Conservation (phyloP, 2,329 filamentous ascomycete species). For the Leptographium lundbergii region DNA sequence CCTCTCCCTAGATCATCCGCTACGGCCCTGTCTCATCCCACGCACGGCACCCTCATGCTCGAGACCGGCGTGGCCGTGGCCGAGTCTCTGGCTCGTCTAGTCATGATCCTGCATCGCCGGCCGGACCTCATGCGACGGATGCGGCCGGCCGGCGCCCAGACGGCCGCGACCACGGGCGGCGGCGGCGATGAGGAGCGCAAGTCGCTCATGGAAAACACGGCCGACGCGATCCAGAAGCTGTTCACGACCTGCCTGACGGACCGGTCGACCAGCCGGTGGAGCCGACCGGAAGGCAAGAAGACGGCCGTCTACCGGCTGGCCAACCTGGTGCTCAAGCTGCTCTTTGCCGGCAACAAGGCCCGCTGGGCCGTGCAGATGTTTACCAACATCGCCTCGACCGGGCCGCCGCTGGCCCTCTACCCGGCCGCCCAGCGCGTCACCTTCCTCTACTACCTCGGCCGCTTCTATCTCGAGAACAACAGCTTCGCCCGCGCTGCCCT, state of each 20-base stretch:
- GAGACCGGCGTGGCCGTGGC: constrained; percentile 75
- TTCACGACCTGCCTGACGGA: constrained; percentile 86
- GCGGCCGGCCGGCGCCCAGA: constrained; percentile 15
- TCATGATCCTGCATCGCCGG: constrained; percentile 69
- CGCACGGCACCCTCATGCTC: constrained; percentile 69
- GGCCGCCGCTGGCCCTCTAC: constrained; percentile 68
- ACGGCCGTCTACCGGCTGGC: constrained; percentile 83
- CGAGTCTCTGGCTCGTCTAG: constrained; percentile 66
- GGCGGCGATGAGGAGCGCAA: constrained; percentile 58
- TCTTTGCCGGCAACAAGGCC: constrained; percentile 75
- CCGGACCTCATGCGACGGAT: constrained; percentile 64
- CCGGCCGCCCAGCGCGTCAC: constrained; percentile 80
- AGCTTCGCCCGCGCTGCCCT: constrained; percentile 67
- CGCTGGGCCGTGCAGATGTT: constrained; percentile 81
- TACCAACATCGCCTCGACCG: constrained; percentile 72
- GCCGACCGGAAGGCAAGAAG: constrained; percentile 70
- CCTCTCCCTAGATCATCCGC: constrained; percentile 54
- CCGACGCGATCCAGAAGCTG: constrained; percentile 79
- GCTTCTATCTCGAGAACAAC: constrained; percentile 75
- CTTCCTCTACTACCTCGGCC: constrained; percentile 87
- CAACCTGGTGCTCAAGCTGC: constrained; percentile 76
- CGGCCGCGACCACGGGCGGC: constrained; percentile 18
- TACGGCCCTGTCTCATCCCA: constrained; percentile 66
- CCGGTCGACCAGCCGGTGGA: constrained; percentile 52
- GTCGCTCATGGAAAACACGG: constrained; percentile 73